phyloP scores from a whole-genome alignment of 2,329 filamentous ascomycete genomes.

The Alternaria brassicicola region DNA sequence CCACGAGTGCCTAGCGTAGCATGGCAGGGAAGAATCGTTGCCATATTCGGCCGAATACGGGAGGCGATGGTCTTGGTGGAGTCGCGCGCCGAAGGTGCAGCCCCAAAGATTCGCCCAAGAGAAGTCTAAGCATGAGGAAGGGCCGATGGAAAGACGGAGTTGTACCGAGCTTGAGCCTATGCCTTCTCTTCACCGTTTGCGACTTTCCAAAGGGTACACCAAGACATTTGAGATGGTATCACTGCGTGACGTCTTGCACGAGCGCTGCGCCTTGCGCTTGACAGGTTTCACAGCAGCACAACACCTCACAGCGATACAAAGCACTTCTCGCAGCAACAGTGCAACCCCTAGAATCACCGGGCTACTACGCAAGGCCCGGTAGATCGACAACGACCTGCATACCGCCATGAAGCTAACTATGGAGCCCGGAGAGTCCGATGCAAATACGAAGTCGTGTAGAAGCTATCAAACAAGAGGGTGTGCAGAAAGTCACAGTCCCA shows the following conservation, averaged over 20 bases:
- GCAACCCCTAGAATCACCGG: neutral
- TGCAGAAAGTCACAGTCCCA: neutral
- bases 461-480: neutral
- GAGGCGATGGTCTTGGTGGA: neutral
- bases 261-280: neutral
- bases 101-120: neutral
- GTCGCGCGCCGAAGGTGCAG: neutral
- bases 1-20: neutral
- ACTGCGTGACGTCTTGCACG: neutral
- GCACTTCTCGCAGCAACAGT: neutral
- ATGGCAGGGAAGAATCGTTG: neutral
- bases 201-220: neutral
- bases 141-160: neutral
- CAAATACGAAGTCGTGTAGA: neutral
- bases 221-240: neutral
- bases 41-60: neutral
- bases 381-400: slow-evolving; percentile 2
- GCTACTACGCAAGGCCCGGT: neutral
- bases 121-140: neutral
- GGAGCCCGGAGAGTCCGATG: neutral
- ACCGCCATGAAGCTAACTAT: neutral
- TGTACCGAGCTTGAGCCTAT: neutral
- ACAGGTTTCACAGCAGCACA: neutral
- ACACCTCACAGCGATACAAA: neutral
- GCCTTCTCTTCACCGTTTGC: neutral